Evolutionary conservation across 805 yeast genomes (phyloP).

Genomic region (Pichia gijzeniarum): DNA sequence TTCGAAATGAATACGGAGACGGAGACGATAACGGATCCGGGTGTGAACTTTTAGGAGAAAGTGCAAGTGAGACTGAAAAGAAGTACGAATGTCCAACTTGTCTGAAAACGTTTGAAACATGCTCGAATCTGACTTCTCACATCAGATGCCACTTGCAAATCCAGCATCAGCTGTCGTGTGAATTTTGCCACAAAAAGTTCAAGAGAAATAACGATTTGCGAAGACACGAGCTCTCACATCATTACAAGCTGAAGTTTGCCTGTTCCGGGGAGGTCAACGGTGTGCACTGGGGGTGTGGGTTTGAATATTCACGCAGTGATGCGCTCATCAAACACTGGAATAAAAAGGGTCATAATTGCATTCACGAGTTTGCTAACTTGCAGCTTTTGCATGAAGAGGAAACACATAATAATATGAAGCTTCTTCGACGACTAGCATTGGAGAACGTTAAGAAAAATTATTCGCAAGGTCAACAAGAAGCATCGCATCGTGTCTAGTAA

Average conservation of each 20-base stretch:
- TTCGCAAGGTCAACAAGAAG: no score
- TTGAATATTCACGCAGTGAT: background rate
- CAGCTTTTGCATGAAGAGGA: background rate
- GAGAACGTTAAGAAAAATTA: background rate
- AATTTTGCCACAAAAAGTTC: constrained; percentile 19
- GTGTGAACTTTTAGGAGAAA: no score
- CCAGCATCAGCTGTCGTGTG: constrained; percentile 15
- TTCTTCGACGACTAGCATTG: background rate
- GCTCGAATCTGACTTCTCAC: background rate
- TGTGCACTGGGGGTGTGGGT: background rate
- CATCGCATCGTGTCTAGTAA: no score
- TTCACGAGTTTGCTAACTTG: background rate
- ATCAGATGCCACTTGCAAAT: background rate
- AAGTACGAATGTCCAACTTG: background rate
- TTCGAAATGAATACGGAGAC: no score
- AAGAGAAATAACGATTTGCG: constrained; percentile 22
- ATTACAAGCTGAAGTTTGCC: background rate
- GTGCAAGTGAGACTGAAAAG: no score
- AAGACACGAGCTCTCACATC: constrained; percentile 21
- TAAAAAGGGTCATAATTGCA: background rate
- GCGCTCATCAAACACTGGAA: background rate
- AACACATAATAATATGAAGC: background rate
- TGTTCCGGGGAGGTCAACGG: background rate
- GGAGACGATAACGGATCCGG: no score
- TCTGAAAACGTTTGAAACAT: background rate